A percentile compares a stretch with the other conserved stretches of the same genome.
phyloP scores from a whole-genome alignment of 2,329 filamentous ascomycete genomes.

The Fusarium chaquense region DNA sequence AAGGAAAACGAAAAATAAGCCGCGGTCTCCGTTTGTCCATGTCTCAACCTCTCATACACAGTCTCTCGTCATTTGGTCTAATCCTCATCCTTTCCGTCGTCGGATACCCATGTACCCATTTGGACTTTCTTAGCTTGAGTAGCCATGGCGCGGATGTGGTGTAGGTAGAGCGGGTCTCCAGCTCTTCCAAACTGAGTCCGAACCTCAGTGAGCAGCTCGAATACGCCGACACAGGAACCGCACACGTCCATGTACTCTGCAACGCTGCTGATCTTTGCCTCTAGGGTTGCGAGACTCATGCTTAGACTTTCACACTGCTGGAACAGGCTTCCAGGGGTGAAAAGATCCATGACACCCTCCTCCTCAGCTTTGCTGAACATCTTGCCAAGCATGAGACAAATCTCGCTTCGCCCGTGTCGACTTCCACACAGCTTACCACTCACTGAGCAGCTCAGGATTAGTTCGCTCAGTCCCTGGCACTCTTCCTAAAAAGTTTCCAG shows the following conservation, averaged over 20 bases:
- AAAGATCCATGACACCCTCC: conserved; percentile 24
- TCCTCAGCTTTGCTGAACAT: conserved; percentile 25
- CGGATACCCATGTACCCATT: conserved; percentile 3
- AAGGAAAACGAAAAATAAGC: not conserved
- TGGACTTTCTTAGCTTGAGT: conserved; percentile 17
- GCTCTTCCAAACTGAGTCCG: not conserved
- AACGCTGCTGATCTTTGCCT: conserved; percentile 13
- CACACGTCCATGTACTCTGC: conserved; percentile 20
- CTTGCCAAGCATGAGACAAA: conserved; percentile 23
- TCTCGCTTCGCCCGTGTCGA: not conserved
- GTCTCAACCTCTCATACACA: not conserved
- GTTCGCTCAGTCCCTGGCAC: conserved; percentile 18
- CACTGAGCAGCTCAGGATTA: conserved; percentile 10
- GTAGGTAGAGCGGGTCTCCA: conserved; percentile 16
- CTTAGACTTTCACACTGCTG: not conserved
- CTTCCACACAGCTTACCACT: not conserved
- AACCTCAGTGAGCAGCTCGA: conserved; percentile 5
- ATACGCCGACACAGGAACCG: conserved; percentile 4
- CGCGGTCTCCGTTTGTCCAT: not conserved
- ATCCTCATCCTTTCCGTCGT: conserved; percentile 5
- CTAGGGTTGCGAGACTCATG: conserved; percentile 1
- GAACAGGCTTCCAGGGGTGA: not conserved
- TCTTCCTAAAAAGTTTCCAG: conserved; percentile 19
- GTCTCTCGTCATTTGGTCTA: not conserved
- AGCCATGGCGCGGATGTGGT: conserved; percentile 9